These are phyloP conservation scores for Globisporangium iwayamae DNA, from an alignment of 352 stramenopile species.

Conservation along the genomic window DNA sequence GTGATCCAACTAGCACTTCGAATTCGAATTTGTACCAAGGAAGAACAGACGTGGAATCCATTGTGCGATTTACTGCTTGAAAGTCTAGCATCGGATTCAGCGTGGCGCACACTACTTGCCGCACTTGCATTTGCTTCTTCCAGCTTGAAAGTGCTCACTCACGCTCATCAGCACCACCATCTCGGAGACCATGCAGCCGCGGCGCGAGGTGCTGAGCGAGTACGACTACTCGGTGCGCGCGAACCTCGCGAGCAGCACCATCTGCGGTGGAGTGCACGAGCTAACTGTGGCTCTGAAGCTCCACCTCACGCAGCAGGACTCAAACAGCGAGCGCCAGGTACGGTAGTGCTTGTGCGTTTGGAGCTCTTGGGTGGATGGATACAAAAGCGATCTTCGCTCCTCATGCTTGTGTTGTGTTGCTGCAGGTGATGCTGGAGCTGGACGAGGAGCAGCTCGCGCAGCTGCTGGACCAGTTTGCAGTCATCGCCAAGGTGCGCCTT, in stretches of 20 bases:
- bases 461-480: constrained; percentile 37
- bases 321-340: constrained; percentile 35
- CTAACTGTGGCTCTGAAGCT: constrained; percentile 54
- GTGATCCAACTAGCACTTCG: too few species aligned
- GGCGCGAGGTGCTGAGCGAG: constrained; percentile 34
- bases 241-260: constrained; percentile 50
- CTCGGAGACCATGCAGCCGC: constrained; percentile 10
- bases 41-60: too few species aligned
- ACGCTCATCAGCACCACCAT: neutral
- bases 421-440: constrained; percentile 50
- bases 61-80: too few species aligned
- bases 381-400: neutral
- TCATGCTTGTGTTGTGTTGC: neutral
- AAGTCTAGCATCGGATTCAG: too few species aligned
- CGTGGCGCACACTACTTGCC: neutral
- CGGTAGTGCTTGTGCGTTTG: constrained; percentile 9
- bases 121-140: neutral
- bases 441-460: constrained; percentile 30
- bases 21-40: too few species aligned
- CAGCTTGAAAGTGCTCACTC: neutral
- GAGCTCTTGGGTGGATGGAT: neutral
- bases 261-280: constrained; percentile 40
- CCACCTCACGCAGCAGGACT: constrained; percentile 22
- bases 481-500: constrained; percentile 27
- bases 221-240: constrained; percentile 79